Evolutionary conservation across 108 stramenopile genomes (phyloP).

Genomic region (Cyclostephanos tholiformis): DNA sequence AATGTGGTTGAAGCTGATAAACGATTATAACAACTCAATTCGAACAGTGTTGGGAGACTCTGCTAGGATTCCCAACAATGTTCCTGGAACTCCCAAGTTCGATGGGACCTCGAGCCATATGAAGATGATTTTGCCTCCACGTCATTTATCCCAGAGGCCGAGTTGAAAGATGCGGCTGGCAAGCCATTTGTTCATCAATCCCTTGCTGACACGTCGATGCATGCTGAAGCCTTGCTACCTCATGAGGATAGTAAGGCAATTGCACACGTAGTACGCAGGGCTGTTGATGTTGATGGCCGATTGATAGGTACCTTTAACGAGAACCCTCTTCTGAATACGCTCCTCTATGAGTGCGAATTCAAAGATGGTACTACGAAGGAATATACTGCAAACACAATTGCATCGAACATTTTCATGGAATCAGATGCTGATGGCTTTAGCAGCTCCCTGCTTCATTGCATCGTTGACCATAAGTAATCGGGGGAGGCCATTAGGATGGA

Average conservation of each 20-base stretch:
- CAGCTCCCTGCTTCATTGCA: background rate
- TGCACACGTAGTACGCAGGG: slow-evolving; percentile 32
- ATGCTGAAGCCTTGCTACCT: slow-evolving; percentile 41
- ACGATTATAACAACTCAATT: no score
- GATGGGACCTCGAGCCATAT: background rate
- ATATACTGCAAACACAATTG: no score
- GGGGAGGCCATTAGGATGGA: background rate
- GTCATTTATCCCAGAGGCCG: slow-evolving; percentile 30
- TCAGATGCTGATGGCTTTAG: slow-evolving; percentile 37
- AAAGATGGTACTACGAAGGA: no score
- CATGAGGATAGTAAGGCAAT: slow-evolving; percentile 13
- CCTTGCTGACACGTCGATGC: slow-evolving; percentile 31
- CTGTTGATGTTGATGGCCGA: slow-evolving; percentile 23
- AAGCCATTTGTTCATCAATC: slow-evolving; percentile 14
- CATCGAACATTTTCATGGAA: slow-evolving; percentile 43
- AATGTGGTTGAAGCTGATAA: no score
- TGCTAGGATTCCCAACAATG: no score
- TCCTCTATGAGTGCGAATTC: no score
- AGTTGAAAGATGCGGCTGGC: slow-evolving; percentile 25
- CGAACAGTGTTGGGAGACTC: no score
- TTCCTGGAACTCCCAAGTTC: no score
- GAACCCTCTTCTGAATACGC: no score
- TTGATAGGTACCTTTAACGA: no score
- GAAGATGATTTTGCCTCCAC: background rate
- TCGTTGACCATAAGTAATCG: background rate